Conservation (phyloP, 2,329 filamentous ascomycete genomes). For the Fusarium sp. region DNA sequence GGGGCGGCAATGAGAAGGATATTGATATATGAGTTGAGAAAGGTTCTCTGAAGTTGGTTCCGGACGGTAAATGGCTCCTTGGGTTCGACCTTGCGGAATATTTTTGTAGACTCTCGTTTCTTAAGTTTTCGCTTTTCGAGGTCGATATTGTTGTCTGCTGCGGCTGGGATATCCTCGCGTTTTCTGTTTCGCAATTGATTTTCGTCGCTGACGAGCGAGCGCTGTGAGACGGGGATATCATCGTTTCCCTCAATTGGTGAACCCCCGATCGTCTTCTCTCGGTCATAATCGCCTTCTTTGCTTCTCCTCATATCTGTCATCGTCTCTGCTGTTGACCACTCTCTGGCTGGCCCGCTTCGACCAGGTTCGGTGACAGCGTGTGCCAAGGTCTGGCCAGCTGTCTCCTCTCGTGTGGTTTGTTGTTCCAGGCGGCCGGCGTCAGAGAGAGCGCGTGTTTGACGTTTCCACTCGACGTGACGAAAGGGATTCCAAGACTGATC, state of each 20-base stretch:
- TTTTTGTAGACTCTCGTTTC: slow-evolving; percentile 52
- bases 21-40: slow-evolving; percentile 89
- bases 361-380: slow-evolving; percentile 49
- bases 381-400: slow-evolving; percentile 44
- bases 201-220: slow-evolving; percentile 30
- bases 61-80: slow-evolving; percentile 66
- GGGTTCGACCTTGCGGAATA: slow-evolving; percentile 59
- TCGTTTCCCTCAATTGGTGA: slow-evolving; percentile 30
- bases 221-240: slow-evolving; percentile 33
- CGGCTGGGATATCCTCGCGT: slow-evolving; percentile 33
- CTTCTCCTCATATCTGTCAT: slow-evolving; percentile 30
- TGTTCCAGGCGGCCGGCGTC: slow-evolving; percentile 48
- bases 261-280: slow-evolving; percentile 22
- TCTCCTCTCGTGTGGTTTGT: slow-evolving; percentile 37
- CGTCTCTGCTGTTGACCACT: slow-evolving; percentile 41
- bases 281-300: slow-evolving; percentile 18
- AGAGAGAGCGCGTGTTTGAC: slow-evolving; percentile 36
- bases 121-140: slow-evolving; percentile 47
- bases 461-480: slow-evolving; percentile 52
- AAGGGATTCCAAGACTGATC: slow-evolving; percentile 57
- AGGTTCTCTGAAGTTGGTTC: slow-evolving; percentile 76
- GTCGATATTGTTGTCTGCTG: slow-evolving; percentile 16
- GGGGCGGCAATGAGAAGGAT: slow-evolving; percentile 81
- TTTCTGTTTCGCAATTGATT: slow-evolving; percentile 46
- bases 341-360: slow-evolving; percentile 33